Evolutionary conservation across 2,329 filamentous ascomycete genomes (phyloP), one percentile per base, ranked within the genome.

Genomic region (Fusarium transvaalense): DNA sequence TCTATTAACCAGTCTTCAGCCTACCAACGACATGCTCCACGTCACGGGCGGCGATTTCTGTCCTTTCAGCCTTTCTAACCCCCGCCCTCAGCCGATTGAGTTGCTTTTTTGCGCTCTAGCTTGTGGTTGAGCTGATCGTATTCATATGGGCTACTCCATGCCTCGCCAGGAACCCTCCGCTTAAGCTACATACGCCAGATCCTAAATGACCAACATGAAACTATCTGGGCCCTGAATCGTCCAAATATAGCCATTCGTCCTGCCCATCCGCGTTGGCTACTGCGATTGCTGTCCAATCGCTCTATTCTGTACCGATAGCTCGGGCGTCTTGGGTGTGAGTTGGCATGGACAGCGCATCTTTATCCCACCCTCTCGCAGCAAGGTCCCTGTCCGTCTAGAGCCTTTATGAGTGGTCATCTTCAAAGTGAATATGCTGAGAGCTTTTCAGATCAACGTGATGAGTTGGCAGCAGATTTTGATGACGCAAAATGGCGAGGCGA

Each of bases 311-410:
- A 55, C 62, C 58, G 38, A 34, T 61, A 57, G 61, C 43, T 73
- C 35, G 55, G 66, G 66, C 54, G 39, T 62, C 32, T 32, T 47
- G 51, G 55, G 48, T 60, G 54, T 74, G 72, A 66, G 72, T 68
- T 74, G 72, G 72, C 71, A 75, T 68, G 61, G 72, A 69, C 72
- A 75, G 59, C 72, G 72, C 72, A 74, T 74, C 69, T 57, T 55
- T 65, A 65, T 69, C 62, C 72, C 64, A 71, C 60, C 68, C 50
- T 60, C 52, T 51, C 38, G 48, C 27, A 38, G 37, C 45, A 52
- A 70, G 56, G 56, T 59, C 41, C 21, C 50, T 69, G 34, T 51
- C 23, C 23, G 39, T 54, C 41, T 43, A 58, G 37, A 51, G 53
- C 56, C 50, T 27, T 27, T 34, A 21, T 66, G 52, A 71, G 42